Conservation (phyloP, 2,329 filamentous ascomycete species). For the Sphaceloma murrayae region DNA sequence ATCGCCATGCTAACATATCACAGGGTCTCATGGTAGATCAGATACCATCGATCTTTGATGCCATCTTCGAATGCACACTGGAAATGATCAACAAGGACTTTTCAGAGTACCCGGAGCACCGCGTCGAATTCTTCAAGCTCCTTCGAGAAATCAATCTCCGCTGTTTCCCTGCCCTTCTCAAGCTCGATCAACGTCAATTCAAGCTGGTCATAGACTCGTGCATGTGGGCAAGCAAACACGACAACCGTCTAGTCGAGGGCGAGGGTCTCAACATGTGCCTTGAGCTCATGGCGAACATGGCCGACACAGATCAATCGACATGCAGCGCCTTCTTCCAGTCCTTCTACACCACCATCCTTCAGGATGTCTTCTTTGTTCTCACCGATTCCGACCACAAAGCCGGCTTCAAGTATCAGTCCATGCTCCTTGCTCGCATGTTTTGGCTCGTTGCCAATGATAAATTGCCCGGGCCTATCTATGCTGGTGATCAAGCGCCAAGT, state of each 20-base stretch:
- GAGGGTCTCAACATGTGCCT: slow-evolving; percentile 97
- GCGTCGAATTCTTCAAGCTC: slow-evolving; percentile 99
- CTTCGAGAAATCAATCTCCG: slow-evolving; percentile 91
- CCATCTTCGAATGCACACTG: slow-evolving; percentile 94
- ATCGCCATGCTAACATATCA: slow-evolving; percentile 25
- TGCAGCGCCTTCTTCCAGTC: slow-evolving; percentile 95
- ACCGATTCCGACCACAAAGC: slow-evolving; percentile 98
- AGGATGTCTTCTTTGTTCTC: slow-evolving; percentile 96
- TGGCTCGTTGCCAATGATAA: slow-evolving; percentile 86
- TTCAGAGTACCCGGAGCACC: slow-evolving; percentile 95
- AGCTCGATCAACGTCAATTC: slow-evolving; percentile 92
- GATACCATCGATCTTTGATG: slow-evolving; percentile 94
- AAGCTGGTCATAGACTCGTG: slow-evolving; percentile 99
- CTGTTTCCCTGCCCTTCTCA: slow-evolving; percentile 90
- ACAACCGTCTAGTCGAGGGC: slow-evolving; percentile 94
- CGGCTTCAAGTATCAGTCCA: slow-evolving; percentile 95
- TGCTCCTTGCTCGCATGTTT: slow-evolving; percentile 90
- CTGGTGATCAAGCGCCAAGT: slow-evolving; percentile 65
- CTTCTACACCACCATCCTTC: slow-evolving; percentile 90
- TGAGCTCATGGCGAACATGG: slow-evolving; percentile 95
- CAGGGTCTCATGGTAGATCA: slow-evolving; percentile 96
- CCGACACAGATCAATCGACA: slow-evolving; percentile 75
- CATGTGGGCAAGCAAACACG: slow-evolving; percentile 99
- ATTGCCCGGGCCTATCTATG: slow-evolving; percentile 87
- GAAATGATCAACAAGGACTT: slow-evolving; percentile 99